A percentile compares a stretch with the other conserved stretches of the same genome.
phyloP scores from a whole-genome alignment of 2,329 filamentous ascomycete species.

The Alternaria atra region DNA sequence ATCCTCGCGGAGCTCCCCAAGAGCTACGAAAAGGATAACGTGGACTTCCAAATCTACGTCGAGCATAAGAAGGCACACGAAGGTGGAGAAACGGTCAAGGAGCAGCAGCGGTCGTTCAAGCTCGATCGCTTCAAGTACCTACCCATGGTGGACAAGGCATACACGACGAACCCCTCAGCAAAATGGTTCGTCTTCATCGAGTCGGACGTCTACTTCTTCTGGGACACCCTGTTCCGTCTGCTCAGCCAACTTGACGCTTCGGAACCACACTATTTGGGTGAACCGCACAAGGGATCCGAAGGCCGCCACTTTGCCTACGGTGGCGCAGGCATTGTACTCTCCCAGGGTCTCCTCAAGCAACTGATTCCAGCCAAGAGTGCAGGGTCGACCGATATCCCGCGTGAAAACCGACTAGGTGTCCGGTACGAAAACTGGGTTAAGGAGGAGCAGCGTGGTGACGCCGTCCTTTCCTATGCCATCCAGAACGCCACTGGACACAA shows the following conservation, averaged over 20 bases:
- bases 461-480: constrained; percentile 51
- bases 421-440: constrained; percentile 46
- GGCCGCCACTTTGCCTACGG: constrained; percentile 55
- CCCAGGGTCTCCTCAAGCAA: constrained; percentile 62
- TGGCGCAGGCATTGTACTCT: constrained; percentile 57
- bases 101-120: constrained; percentile 62
- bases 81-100: constrained; percentile 54
- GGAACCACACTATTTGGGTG: constrained; percentile 53
- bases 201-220: constrained; percentile 51
- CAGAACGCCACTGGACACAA: constrained; percentile 47
- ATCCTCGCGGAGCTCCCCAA: constrained; percentile 61
- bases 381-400: constrained; percentile 39
- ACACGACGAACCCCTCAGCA: constrained; percentile 47
- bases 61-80: constrained; percentile 52
- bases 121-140: constrained; percentile 69
- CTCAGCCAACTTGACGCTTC: constrained; percentile 50
- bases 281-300: constrained; percentile 45
- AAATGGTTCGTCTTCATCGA: constrained; percentile 54
- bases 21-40: constrained; percentile 52
- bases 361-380: constrained; percentile 46
- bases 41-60: constrained; percentile 63
- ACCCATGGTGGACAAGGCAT: constrained; percentile 64
- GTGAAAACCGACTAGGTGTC: constrained; percentile 41
- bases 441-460: constrained; percentile 58
- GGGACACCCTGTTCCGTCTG: constrained; percentile 55